Percentiles rank a stretch among this genome's conserved stretches.
Evolutionary conservation across 805 yeast genomes (phyloP).

Genomic region (Schizosaccharomyces japonicus): DNA sequence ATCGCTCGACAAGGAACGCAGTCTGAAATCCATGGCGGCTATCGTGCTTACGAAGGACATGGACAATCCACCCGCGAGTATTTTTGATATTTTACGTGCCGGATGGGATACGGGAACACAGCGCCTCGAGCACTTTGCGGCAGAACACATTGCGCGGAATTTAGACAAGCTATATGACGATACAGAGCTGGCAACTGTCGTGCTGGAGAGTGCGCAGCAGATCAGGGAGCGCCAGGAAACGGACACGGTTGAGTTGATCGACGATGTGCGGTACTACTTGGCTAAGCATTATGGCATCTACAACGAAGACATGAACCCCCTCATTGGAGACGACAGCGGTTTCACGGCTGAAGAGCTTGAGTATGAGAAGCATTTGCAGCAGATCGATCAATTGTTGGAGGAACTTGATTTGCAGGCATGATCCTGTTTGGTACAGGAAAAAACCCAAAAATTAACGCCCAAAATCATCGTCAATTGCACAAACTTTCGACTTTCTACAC

Average conservation of each 20-base stretch:
- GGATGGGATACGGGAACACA: slow-evolving; percentile 48
- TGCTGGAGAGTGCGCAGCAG: slow-evolving; percentile 29
- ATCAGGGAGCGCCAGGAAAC: slow-evolving; percentile 42
- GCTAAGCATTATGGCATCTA: slow-evolving; percentile 19
- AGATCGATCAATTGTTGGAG: slow-evolving; percentile 21
- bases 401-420: slow-evolving; percentile 23
- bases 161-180: slow-evolving; percentile 19
- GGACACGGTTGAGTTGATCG: slow-evolving; percentile 58
- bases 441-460: too few species aligned
- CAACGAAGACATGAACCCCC: slow-evolving; percentile 8
- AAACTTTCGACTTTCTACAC: too few species aligned
- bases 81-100: slow-evolving; percentile 34
- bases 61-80: slow-evolving; percentile 17
- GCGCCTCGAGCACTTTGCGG: slow-evolving; percentile 38
- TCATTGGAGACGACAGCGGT: slow-evolving; percentile 12
- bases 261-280: slow-evolving; percentile 48
- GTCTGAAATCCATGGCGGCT: slow-evolving; percentile 27
- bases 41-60: slow-evolving; percentile 14
- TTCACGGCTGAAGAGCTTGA: slow-evolving; percentile 15
- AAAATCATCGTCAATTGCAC: too few species aligned
- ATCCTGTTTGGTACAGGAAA: too few species aligned
- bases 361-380: slow-evolving; percentile 19
- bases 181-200: slow-evolving; percentile 20
- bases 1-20: slow-evolving; percentile 34
- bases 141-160: slow-evolving; percentile 31